Conservation (phyloP, 495 filamentous ascomycete genomes). For the Xylaria flabelliformis region DNA sequence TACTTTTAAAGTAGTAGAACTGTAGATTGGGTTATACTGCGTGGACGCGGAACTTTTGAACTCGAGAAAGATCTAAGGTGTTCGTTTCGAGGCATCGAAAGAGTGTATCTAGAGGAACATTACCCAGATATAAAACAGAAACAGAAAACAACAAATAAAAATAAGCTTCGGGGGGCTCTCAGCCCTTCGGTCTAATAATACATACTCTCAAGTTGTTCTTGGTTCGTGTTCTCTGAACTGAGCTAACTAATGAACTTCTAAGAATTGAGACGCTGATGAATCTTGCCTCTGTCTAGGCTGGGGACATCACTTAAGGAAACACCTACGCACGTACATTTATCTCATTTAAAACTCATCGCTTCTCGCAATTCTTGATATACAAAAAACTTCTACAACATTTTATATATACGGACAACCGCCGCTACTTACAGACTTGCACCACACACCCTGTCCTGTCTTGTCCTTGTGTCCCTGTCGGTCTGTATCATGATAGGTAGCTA, state of each 20-base stretch:
- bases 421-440: background rate
- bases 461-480: background rate
- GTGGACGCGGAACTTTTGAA: no score
- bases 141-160: conserved; percentile 36
- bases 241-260: background rate
- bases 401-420: background rate
- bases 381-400: background rate
- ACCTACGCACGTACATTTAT: background rate
- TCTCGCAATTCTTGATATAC: background rate
- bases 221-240: background rate
- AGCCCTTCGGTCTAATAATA: conserved; percentile 23
- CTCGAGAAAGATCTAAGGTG: background rate
- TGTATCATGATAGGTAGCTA: background rate
- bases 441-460: background rate
- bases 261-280: background rate
- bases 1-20: conserved; percentile 13
- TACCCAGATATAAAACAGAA: conserved; percentile 29
- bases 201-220: no score
- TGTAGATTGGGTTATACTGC: conserved; percentile 12
- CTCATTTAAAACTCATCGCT: background rate
- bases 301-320: background rate
- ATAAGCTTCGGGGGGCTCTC: conserved; percentile 34
- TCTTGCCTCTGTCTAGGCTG: no score
- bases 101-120: conserved; percentile 38
- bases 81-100: background rate